A percentile compares a stretch with the other conserved stretches of the same genome.
These are phyloP conservation scores for Arachis hypogaea DNA, from an alignment of 306 rosid species.

Conservation along the genomic window DNA sequence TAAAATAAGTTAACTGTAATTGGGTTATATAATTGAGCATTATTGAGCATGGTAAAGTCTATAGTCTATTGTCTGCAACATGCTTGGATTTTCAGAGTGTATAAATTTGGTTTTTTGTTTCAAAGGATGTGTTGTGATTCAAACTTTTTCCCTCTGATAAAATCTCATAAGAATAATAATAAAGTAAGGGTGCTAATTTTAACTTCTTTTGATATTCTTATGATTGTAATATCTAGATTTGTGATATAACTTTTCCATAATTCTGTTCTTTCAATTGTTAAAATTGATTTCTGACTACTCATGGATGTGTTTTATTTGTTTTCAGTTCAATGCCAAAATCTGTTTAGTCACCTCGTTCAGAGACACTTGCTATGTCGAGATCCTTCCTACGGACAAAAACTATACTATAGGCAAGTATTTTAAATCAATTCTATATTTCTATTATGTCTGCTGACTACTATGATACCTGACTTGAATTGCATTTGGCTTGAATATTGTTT, in stretches of 20 bases:
- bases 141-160: neutral
- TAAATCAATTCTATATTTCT: neutral
- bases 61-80: no score
- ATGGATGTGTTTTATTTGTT: constrained; percentile 32
- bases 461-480: neutral
- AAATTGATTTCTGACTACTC: constrained; percentile 42
- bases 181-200: neutral
- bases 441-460: neutral
- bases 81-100: no score
- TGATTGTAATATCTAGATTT: constrained; percentile 26
- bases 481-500: neutral
- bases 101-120: no score
- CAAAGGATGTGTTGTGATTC: neutral
- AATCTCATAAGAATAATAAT: neutral
- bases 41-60: no score
- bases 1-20: no score
- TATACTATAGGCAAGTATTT: constrained; percentile 64
- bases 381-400: constrained; percentile 76
- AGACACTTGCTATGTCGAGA: constrained; percentile 89
- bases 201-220: neutral
- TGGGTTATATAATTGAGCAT: no score
- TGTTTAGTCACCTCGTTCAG: constrained; percentile 90
- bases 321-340: constrained; percentile 84
- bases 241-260: constrained; percentile 6
- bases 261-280: constrained; percentile 8